phyloP scores from a whole-genome alignment of 768 basidiomycete species.

The Tricholoma bakamatsutake region DNA sequence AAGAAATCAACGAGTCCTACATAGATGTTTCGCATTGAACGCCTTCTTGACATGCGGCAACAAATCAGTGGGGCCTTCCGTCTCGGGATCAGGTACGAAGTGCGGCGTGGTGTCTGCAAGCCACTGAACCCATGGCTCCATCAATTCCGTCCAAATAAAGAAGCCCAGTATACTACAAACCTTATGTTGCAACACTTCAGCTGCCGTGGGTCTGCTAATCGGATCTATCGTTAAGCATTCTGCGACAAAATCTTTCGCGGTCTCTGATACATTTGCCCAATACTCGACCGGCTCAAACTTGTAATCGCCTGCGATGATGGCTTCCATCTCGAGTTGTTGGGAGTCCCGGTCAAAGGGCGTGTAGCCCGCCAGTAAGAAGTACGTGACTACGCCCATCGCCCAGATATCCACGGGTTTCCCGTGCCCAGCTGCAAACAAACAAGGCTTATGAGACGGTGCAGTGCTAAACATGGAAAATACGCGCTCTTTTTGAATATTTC shows the following conservation, averaged over 20 bases:
- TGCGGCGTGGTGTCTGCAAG: slow-evolving; percentile 64
- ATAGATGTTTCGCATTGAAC: slow-evolving; percentile 84
- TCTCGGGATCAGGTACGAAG: slow-evolving; percentile 59
- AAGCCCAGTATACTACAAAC: slow-evolving; percentile 16
- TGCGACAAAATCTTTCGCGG: slow-evolving; percentile 79
- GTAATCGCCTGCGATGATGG: slow-evolving; percentile 91
- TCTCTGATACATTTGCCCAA: slow-evolving; percentile 78
- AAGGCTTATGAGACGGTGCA: neutral
- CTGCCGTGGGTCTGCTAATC: slow-evolving; percentile 69
- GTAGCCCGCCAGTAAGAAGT: slow-evolving; percentile 88
- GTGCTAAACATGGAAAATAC: slow-evolving; percentile 16
- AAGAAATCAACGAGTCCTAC: slow-evolving; percentile 38
- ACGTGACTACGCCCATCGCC: slow-evolving; percentile 99
- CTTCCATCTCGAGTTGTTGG: slow-evolving; percentile 88
- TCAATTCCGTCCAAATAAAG: neutral
- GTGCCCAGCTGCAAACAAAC: slow-evolving; percentile 61
- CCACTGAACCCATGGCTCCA: slow-evolving; percentile 38
- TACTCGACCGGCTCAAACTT: slow-evolving; percentile 78
- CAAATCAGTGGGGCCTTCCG: slow-evolving; percentile 67
- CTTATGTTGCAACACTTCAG: slow-evolving; percentile 64
- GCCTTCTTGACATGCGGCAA: slow-evolving; percentile 86
- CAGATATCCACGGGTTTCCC: slow-evolving; percentile 93
- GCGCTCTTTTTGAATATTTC: slow-evolving; percentile 91
- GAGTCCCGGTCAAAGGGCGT: slow-evolving; percentile 96
- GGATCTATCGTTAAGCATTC: slow-evolving; percentile 86